These are phyloP conservation scores for Lomentospora prolificans DNA, from an alignment of 2,329 filamentous ascomycete genomes.

Conservation along the genomic window DNA sequence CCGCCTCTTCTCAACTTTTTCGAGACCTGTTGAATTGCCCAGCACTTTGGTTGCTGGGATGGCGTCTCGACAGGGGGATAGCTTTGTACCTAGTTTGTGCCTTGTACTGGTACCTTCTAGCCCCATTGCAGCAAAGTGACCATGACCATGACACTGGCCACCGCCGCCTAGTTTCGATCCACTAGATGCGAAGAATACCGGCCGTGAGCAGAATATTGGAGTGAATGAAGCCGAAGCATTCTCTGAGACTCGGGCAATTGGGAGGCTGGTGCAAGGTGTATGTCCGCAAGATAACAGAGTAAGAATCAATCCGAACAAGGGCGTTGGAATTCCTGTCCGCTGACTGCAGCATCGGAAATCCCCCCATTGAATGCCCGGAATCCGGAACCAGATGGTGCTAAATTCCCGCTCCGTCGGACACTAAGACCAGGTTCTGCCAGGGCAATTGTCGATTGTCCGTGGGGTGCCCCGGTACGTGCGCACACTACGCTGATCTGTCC, in stretches of 20 bases:
- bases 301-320: not conserved
- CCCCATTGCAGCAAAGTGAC: not conserved
- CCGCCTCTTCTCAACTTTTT: conserved; percentile 7
- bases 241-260: no score
- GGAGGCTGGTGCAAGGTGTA: no score
- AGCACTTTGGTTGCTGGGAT: conserved; percentile 5
- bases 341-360: not conserved
- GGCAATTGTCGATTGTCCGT: not conserved
- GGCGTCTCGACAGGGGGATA: not conserved
- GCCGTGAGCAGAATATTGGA: no score
- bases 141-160: not conserved
- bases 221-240: no score
- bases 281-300: not conserved
- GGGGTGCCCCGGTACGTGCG: not conserved
- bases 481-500: not conserved
- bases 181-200: no score
- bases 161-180: no score
- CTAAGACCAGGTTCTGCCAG: not conserved
- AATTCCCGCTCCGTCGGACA: not conserved
- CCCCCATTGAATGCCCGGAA: not conserved
- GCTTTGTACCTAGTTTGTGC: not conserved
- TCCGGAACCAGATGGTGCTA: not conserved
- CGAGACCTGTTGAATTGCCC: conserved; percentile 8
- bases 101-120: not conserved
- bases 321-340: not conserved